Conservation (phyloP, 768 basidiomycete species). For the Omphalotus guepiniiformis region DNA sequence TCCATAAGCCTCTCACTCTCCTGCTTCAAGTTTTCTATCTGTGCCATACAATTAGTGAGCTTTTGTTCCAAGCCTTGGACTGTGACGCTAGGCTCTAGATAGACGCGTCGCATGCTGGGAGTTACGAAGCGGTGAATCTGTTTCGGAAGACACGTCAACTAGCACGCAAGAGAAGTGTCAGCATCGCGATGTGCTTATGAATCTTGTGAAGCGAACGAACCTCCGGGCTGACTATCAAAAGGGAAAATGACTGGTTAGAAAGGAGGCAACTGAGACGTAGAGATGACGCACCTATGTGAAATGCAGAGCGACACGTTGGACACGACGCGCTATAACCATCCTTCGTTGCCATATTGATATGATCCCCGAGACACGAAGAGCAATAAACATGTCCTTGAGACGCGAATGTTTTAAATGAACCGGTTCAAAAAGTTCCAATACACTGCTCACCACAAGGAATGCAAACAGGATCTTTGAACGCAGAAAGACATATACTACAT, state of each 20-base stretch:
- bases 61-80: conserved; percentile 25
- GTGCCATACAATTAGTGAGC: conserved; percentile 32
- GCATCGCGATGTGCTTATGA: conserved; percentile 3
- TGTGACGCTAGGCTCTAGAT: conserved; percentile 30
- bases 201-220: conserved; percentile 11
- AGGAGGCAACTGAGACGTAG: not conserved
- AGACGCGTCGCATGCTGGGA: conserved; percentile 47
- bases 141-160: conserved; percentile 42
- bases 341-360: conserved; percentile 28
- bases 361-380: conserved; percentile 45
- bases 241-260: not conserved
- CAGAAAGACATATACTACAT: conserved; percentile 57
- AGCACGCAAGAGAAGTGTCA: conserved; percentile 12
- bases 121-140: conserved; percentile 46
- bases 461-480: conserved; percentile 49
- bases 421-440: not conserved
- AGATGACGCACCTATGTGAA: conserved; percentile 42
- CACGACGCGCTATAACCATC: conserved; percentile 41
- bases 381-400: conserved; percentile 62
- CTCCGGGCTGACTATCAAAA: conserved; percentile 38
- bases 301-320: conserved; percentile 55
- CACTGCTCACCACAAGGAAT: conserved; percentile 54
- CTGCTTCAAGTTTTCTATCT: conserved; percentile 31
- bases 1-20: conserved; percentile 41
- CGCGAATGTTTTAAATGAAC: not conserved